phyloP scores from a whole-genome alignment of 129 eudicot genomes.

The Apium graveolens region DNA sequence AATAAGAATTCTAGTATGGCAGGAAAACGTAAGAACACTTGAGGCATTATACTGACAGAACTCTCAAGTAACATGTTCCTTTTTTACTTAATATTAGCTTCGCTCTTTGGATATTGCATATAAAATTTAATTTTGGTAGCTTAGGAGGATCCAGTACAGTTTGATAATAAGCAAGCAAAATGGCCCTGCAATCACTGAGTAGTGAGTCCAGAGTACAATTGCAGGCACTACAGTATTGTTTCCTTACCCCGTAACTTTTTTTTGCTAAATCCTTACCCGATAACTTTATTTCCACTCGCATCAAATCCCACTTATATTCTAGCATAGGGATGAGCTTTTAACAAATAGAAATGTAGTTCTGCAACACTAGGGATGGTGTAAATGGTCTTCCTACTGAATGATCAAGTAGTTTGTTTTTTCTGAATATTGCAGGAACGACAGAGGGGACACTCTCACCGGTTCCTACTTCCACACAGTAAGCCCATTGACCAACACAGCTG shows the following conservation, averaged over 20 bases:
- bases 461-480: constrained; percentile 77
- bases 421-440: constrained; percentile 50
- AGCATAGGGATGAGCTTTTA: background rate
- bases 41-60: background rate
- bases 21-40: background rate
- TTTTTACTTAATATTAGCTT: background rate
- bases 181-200: background rate
- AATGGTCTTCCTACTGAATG: constrained; percentile 4
- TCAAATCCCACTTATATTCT: background rate
- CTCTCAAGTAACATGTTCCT: background rate
- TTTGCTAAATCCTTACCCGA: background rate
- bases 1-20: too few relatives aligned
- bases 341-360: background rate
- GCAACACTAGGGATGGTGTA: background rate
- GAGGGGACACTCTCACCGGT: constrained; percentile 55
- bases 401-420: background rate
- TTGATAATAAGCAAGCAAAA: background rate
- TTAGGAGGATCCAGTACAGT: background rate
- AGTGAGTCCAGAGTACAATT: background rate
- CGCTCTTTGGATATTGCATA: background rate
- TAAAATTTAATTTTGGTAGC: background rate
- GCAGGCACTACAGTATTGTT: background rate
- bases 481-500: constrained; percentile 74
- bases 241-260: background rate
- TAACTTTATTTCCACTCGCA: background rate